Percentiles rank a stretch among this genome's conserved stretches.
phyloP scores from a whole-genome alignment of 495 filamentous ascomycete species.

The Massariosphaeria phaeospora region DNA sequence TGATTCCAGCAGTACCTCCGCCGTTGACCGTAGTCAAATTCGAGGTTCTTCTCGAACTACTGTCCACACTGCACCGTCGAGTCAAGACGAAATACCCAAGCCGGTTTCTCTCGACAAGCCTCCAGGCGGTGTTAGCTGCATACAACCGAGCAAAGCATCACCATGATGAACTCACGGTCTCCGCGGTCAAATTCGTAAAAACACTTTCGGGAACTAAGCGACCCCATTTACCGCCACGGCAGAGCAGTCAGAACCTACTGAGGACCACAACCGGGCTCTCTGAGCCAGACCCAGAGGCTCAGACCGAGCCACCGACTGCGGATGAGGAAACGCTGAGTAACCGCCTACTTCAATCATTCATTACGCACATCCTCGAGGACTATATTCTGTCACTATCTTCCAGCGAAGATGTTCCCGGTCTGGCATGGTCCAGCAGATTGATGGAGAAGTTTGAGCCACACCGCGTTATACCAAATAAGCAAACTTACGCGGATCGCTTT shows the following conservation, averaged over 20 bases:
- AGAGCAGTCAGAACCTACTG: constrained; percentile 56
- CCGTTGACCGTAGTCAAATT: constrained; percentile 51
- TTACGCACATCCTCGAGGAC: constrained; percentile 77
- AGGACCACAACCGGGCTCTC: constrained; percentile 23
- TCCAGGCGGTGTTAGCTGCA: constrained; percentile 67
- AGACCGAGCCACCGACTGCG: constrained; percentile 47
- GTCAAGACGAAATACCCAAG: constrained; percentile 89
- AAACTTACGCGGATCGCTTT: constrained; percentile 59
- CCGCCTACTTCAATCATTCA: constrained; percentile 75
- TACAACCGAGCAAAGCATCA: constrained; percentile 50
- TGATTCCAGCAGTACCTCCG: constrained; percentile 30
- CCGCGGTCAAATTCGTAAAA: constrained; percentile 70
- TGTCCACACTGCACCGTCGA: constrained; percentile 77
- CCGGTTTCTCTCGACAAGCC: constrained; percentile 83
- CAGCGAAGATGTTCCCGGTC: constrained; percentile 55
- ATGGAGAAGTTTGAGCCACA: constrained; percentile 66
- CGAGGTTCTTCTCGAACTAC: constrained; percentile 70
- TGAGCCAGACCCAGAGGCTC: constrained; percentile 78
- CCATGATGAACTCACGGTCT: constrained; percentile 62
- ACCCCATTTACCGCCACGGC: constrained; percentile 68
- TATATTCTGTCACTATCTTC: constrained; percentile 57
- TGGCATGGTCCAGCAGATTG: constrained; percentile 72
- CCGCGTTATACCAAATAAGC: constrained; percentile 51
- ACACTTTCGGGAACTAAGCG: constrained; percentile 66
- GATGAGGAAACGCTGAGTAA: constrained; percentile 58